Conservation (phyloP, 2,329 filamentous ascomycete species). For the Sporothrix luriei region DNA sequence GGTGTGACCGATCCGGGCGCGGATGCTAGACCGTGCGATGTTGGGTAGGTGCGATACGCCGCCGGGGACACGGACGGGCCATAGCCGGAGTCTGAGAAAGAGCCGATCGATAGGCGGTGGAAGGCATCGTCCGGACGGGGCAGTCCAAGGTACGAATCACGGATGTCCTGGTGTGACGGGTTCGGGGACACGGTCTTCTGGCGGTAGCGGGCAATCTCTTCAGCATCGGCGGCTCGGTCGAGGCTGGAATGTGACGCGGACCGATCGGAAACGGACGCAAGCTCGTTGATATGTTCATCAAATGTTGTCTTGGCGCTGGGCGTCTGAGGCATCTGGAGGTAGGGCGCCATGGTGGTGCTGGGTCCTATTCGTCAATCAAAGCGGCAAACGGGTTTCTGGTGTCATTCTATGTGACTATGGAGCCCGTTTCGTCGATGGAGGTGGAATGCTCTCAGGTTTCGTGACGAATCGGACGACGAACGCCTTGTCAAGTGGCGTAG, state of each 20-base stretch:
- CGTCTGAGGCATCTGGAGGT: constrained; percentile 38
- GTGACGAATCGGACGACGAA: not conserved
- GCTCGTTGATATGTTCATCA: constrained; percentile 37
- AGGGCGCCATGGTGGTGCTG: constrained; percentile 37
- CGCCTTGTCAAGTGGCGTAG: not conserved
- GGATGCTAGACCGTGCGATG: not conserved
- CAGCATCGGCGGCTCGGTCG: constrained; percentile 3
- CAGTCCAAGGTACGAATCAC: constrained; percentile 28
- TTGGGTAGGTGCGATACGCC: constrained; percentile 31
- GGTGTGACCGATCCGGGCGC: constrained; percentile 30
- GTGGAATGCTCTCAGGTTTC: not conserved
- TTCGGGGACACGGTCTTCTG: constrained; percentile 25
- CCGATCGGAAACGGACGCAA: constrained; percentile 22
- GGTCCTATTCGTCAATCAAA: constrained; percentile 5
- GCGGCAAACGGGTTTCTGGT: not conserved
- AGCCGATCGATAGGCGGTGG: constrained; percentile 48
- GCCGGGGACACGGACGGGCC: constrained; percentile 39
- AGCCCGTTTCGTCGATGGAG: not conserved
- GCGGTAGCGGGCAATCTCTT: constrained; percentile 25
- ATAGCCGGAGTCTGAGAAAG: constrained; percentile 44
- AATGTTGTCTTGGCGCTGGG: constrained; percentile 36
- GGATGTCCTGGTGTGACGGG: not conserved
- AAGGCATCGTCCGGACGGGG: constrained; percentile 40
- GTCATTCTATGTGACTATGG: constrained; percentile 21
- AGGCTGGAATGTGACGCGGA: not conserved